phyloP scores from a whole-genome alignment of 768 basidiomycete species.

The Rhodosporidiobolus sp. region DNA sequence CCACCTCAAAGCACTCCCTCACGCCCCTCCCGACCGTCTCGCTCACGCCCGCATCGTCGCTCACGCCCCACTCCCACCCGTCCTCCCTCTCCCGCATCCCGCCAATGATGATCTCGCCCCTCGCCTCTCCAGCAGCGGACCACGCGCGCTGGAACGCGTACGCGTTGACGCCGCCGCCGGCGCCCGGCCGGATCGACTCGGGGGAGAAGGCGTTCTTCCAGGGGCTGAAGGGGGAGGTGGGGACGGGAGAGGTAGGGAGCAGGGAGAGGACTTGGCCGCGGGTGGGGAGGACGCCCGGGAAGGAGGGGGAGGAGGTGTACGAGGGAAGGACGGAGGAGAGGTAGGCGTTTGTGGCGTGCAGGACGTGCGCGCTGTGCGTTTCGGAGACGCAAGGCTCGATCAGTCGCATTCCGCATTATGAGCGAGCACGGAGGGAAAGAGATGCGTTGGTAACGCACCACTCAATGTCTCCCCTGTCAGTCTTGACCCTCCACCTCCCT shows the following conservation, averaged over 20 bases:
- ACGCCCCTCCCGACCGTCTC: constrained; percentile 55
- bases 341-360: constrained; percentile 87
- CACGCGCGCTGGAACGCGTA: constrained; percentile 79
- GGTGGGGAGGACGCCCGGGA: constrained; percentile 61
- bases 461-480: constrained; percentile 63
- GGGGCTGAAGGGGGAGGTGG: constrained; percentile 47
- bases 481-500: constrained; percentile 58
- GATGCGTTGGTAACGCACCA: constrained; percentile 49
- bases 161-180: constrained; percentile 58
- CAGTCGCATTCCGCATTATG: too few relatives aligned
- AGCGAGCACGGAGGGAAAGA: neutral
- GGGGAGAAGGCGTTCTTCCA: constrained; percentile 54
- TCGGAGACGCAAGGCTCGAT: neutral
- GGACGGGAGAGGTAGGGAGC: constrained; percentile 51
- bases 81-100: constrained; percentile 59
- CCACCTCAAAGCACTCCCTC: constrained; percentile 61
- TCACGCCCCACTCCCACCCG: constrained; percentile 57
- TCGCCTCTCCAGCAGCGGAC: constrained; percentile 28
- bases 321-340: constrained; percentile 72
- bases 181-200: constrained; percentile 23
- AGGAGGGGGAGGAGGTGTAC: constrained; percentile 52
- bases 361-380: constrained; percentile 54
- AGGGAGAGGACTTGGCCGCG: constrained; percentile 65
- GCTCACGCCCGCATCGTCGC: constrained; percentile 62
- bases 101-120: constrained; percentile 63